phyloP scores from a whole-genome alignment of 768 basidiomycete species.

The Kwoniella europaea region DNA sequence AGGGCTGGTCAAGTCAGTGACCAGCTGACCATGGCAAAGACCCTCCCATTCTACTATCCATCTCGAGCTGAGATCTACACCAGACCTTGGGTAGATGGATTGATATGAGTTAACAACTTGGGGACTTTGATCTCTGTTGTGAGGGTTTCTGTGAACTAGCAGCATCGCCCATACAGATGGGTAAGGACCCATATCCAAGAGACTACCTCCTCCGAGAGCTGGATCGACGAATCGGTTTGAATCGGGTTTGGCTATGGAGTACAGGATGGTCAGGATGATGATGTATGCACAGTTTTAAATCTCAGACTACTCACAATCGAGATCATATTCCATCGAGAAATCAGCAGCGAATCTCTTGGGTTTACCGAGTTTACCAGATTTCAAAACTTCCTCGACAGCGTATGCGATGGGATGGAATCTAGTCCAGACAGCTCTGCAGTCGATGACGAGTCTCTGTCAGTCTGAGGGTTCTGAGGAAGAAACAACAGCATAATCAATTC shows the following conservation, averaged over 20 bases:
- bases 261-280: neutral
- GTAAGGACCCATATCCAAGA: conserved; percentile 69
- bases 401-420: conserved; percentile 55
- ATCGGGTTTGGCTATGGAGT: conserved; percentile 62
- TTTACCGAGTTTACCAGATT: conserved; percentile 53
- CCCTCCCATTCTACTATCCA: conserved; percentile 75
- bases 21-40: conserved; percentile 63
- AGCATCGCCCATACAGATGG: conserved; percentile 69
- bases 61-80: conserved; percentile 77
- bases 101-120: conserved; percentile 71
- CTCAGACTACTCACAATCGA: conserved; percentile 64
- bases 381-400: conserved; percentile 48
- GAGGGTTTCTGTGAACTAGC: conserved; percentile 76
- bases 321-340: conserved; percentile 71
- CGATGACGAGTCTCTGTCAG: neutral
- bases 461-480: no score
- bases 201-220: conserved; percentile 75
- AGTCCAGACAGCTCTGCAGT: conserved; percentile 47
- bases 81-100: conserved; percentile 75
- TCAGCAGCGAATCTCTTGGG: conserved; percentile 66
- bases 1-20: conserved; percentile 37
- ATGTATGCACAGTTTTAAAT: neutral
- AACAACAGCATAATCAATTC: conserved; percentile 63
- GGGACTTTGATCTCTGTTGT: conserved; percentile 68
- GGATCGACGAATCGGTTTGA: conserved; percentile 81